A percentile compares a stretch with the other conserved stretches of the same genome.
phyloP scores from a whole-genome alignment of 176 grass and related monocot genomes.

The Pontederia paniculata region DNA sequence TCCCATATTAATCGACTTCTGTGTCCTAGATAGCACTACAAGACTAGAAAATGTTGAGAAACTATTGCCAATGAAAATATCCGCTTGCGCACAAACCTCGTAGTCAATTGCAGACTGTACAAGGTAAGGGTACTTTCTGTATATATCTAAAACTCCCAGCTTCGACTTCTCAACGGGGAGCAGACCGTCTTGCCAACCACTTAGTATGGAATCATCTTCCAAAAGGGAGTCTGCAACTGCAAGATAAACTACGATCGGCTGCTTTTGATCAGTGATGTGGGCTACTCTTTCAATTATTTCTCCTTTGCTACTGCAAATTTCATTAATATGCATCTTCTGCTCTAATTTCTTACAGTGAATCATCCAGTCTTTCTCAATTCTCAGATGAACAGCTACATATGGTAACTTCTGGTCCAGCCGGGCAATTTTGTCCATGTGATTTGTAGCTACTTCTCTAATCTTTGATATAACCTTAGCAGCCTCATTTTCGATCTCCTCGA shows the following conservation, averaged over 20 bases:
- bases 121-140: conserved; percentile 67
- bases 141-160: conserved; percentile 64
- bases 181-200: conserved; percentile 83
- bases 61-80: conserved; percentile 89
- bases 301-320: conserved; percentile 93
- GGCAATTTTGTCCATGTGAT: conserved; percentile 21
- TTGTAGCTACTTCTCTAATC: conserved; percentile 43
- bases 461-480: conserved; percentile 76
- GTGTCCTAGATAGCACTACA: conserved; percentile 72
- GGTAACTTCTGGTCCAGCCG: conserved; percentile 20
- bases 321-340: conserved; percentile 42
- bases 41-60: conserved; percentile 97
- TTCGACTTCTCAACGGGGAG: conserved; percentile 89
- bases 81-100: conserved; percentile 72
- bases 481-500: conserved; percentile 73
- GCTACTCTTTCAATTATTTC: conserved; percentile 89
- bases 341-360: conserved; percentile 99
- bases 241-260: conserved; percentile 74
- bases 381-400: conserved; percentile 93
- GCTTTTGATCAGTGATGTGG: conserved; percentile 53
- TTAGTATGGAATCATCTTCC: conserved; percentile 76
- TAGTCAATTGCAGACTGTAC: conserved; percentile 98
- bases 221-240: conserved; percentile 89
- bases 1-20: conserved; percentile 50
- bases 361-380: conserved; percentile 99